Evolutionary conservation across 2,329 filamentous ascomycete genomes (phyloP), one percentile per base, ranked within the genome.

Genomic region (Delphinella strobiligena): DNA sequence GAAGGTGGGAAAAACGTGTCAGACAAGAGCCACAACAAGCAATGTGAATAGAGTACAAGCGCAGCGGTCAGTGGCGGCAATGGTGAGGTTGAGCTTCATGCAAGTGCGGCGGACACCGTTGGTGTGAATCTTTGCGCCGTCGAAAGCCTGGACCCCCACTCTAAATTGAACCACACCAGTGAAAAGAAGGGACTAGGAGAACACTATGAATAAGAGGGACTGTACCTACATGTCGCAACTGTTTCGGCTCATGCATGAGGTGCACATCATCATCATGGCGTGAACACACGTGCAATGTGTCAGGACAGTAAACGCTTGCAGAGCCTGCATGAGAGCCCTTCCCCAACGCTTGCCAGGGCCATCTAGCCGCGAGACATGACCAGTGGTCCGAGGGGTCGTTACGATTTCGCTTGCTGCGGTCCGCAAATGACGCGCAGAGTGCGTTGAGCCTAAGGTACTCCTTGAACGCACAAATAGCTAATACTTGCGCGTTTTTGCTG

Each of bases 101-200:
- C 33, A 40, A 36, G 33, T 36, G 38, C 34, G 30, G 38, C 15
- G 32, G 32, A 15, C 14, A 41, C 33, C 39, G 39, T 36, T 29
- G n/a, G n/a, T n/a, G n/a, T n/a, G n/a, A 15, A 43, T 27, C 22
- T 12, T 27, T 12, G 22, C 36, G 41, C 41, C 41, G 41, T 43
- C 41, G 12, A 43, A 29, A 43, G 33, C 32, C 37, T 43, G 39
- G 41, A 36, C 31, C 33, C 40, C 30, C 37, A 39, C 30, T 34
- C 9, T 29, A 32, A 15, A 15, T 10, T 24, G 31, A 14, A 17
- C 9, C 8, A 8, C 9, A 10, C 16, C 31, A 33, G 31, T 14
- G 31, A 17, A 8, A 14, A 33, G 31, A 33, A 10, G 22, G 22
- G 7, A 7, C 12, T 27, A 12, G 12, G 22, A 27, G 12, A 27